Evolutionary conservation across 1,284 basidiomycete genomes (phyloP).

Genomic region (Naganishia liquefaciens): DNA sequence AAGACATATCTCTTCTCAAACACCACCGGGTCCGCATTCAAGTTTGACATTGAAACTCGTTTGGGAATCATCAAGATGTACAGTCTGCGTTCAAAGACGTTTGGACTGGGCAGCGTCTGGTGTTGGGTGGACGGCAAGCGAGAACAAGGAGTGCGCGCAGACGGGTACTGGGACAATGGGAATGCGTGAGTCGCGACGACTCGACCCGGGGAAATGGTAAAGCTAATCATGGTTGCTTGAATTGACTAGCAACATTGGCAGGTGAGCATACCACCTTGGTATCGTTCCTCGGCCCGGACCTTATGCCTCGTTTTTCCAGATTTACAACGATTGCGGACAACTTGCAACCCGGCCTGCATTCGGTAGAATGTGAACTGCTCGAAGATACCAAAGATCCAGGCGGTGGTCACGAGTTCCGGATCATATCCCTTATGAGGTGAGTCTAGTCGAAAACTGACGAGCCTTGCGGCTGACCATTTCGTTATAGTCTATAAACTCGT

Average conservation of each 20-base stretch:
- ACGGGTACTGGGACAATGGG: slow-evolving; percentile 49
- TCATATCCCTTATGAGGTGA: slow-evolving; percentile 36
- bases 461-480: background rate
- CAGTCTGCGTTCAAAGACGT: slow-evolving; percentile 44
- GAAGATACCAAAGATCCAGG: slow-evolving; percentile 34
- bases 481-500: background rate
- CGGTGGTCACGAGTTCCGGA: slow-evolving; percentile 33
- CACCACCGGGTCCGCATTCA: slow-evolving; percentile 43
- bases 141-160: slow-evolving; percentile 38
- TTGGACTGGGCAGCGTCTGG: slow-evolving; percentile 47
- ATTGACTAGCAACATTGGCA: slow-evolving; percentile 33
- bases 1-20: slow-evolving; percentile 50
- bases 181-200: slow-evolving; percentile 38
- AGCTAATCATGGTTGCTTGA: background rate
- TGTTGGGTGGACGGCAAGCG: slow-evolving; percentile 49
- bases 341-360: slow-evolving; percentile 28
- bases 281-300: background rate
- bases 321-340: slow-evolving; percentile 32
- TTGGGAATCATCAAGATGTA: slow-evolving; percentile 52
- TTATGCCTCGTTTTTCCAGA: background rate
- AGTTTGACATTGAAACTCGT: slow-evolving; percentile 46
- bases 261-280: slow-evolving; percentile 1
- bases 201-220: background rate
- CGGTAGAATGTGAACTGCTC: slow-evolving; percentile 32
- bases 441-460: background rate